Evolutionary conservation across 2,329 filamentous ascomycete genomes (phyloP).

Genomic region (Talaromyces albobiverticillius): DNA sequence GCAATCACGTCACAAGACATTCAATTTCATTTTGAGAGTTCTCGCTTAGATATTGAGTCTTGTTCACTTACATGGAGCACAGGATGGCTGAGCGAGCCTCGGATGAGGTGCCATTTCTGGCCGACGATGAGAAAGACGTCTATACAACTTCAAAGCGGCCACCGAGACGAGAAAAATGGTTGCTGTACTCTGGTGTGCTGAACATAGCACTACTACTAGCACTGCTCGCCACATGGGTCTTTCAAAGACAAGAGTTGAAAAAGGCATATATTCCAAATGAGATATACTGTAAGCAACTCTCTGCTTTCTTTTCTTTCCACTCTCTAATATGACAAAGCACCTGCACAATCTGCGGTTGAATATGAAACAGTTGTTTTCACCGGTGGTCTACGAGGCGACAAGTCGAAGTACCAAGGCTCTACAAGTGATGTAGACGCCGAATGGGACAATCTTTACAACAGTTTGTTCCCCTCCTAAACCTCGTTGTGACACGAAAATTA

Average conservation of each 20-base stretch:
- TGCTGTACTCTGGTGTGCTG: neutral
- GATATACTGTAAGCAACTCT: neutral
- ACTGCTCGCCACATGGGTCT: neutral
- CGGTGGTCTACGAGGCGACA: neutral
- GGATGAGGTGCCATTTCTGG: neutral
- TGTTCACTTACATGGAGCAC: neutral
- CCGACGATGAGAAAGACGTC: neutral
- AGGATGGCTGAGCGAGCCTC: neutral
- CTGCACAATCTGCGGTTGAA: neutral
- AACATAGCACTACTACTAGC: constrained; percentile 1
- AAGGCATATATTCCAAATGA: constrained; percentile 4
- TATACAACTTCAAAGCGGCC: neutral
- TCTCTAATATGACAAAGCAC: neutral
- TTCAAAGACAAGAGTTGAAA: neutral
- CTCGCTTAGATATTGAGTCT: neutral
- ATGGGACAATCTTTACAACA: neutral
- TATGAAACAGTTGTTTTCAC: neutral
- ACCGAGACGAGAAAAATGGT: neutral
- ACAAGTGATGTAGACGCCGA: neutral
- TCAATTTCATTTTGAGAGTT: neutral
- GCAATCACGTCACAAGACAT: neutral
- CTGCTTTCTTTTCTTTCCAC: neutral
- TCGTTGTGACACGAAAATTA: neutral
- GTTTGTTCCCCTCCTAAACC: neutral
- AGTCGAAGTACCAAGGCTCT: neutral